Percentiles rank a stretch among this genome's conserved stretches.
These are phyloP conservation scores for Chloranthus sessilifolius DNA, from an alignment of 164 flowering plant genomes.

Conservation along the genomic window DNA sequence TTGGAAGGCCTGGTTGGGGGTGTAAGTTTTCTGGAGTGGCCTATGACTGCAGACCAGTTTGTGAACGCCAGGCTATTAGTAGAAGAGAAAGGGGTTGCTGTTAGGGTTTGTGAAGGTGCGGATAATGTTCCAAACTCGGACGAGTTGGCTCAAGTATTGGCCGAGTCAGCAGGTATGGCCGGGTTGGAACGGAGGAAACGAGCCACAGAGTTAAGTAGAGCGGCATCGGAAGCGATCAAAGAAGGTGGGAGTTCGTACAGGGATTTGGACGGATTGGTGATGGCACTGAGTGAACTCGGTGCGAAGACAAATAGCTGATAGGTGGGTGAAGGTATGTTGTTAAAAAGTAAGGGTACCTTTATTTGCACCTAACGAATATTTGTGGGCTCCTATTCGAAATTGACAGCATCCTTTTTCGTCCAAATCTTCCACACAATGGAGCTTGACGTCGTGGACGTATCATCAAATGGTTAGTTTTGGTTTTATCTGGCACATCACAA, in stretches of 20 bases:
- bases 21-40: conserved; percentile 29
- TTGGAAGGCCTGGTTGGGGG: conserved; percentile 32
- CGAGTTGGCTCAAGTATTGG: conserved; percentile 16
- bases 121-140: conserved; percentile 14
- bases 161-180: conserved; percentile 11
- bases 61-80: conserved; percentile 17
- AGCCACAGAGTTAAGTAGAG: conserved; percentile 12
- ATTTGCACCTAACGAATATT: too few species aligned
- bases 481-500: too few species aligned
- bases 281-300: background rate
- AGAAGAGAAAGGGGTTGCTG: conserved; percentile 15
- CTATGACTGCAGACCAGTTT: conserved; percentile 26
- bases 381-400: too few species aligned
- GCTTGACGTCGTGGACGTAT: too few species aligned
- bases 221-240: conserved; percentile 8
- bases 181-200: conserved; percentile 2
- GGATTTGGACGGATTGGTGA: conserved; percentile 7
- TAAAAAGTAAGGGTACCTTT: too few species aligned
- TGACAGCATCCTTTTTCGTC: too few species aligned
- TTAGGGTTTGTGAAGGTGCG: conserved; percentile 8
- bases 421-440: too few species aligned
- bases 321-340: too few species aligned
- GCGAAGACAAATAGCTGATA: background rate
- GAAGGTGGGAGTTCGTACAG: conserved; percentile 19
- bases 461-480: too few species aligned